phyloP scores from a whole-genome alignment of 306 rosid genomes.

The Neltuma alba region DNA sequence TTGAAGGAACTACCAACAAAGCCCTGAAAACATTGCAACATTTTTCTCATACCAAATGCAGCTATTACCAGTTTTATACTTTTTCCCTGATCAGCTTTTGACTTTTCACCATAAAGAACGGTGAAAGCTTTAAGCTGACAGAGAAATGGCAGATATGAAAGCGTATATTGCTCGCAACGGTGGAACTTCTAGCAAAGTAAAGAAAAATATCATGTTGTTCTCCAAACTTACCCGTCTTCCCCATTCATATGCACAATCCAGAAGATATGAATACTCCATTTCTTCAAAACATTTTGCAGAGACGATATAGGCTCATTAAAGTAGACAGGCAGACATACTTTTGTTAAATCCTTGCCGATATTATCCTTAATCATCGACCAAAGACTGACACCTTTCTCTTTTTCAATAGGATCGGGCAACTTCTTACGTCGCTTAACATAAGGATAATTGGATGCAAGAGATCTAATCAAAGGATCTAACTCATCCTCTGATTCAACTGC shows the following conservation, averaged over 20 bases:
- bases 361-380: conserved; percentile 99
- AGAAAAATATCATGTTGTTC: not conserved
- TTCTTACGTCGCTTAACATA: conserved; percentile 86
- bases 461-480: conserved; percentile 65
- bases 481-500: conserved; percentile 80
- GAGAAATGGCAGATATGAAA: conserved; percentile 19
- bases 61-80: not conserved
- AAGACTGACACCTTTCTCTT: conserved; percentile 96
- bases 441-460: conserved; percentile 65
- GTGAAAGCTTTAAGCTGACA: not conserved
- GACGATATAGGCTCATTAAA: conserved; percentile 99
- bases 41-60: conserved; percentile 32
- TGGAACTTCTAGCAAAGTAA: conserved; percentile 3
- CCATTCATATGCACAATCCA: conserved; percentile 98
- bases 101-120: conserved; percentile 9
- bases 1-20: conserved; percentile 24
- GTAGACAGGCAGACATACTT: conserved; percentile 97
- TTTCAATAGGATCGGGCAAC: conserved; percentile 96
- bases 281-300: conserved; percentile 94
- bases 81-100: conserved; percentile 1
- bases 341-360: conserved; percentile 97
- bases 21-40: not conserved
- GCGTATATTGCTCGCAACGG: not conserved
- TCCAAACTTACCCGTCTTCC: conserved; percentile 79
- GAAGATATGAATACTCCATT: conserved; percentile 91